A percentile compares a stretch with the other conserved stretches of the same genome.
These are phyloP conservation scores for Penicillium odoratum DNA, from an alignment of 495 filamentous ascomycete species.

Conservation along the genomic window DNA sequence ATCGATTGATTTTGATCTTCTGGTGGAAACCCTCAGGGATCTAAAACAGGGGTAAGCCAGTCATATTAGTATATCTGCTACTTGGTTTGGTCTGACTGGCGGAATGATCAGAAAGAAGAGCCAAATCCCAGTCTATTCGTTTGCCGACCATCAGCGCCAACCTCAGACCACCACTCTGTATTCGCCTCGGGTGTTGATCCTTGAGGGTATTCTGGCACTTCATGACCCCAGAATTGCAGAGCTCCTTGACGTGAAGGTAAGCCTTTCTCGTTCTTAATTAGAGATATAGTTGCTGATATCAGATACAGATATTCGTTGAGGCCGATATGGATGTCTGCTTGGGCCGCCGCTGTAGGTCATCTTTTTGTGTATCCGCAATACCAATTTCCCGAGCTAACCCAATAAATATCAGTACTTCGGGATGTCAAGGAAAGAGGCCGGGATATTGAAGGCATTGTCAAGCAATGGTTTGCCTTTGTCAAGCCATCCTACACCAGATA, in stretches of 20 bases:
- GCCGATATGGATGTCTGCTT: slow-evolving; percentile 94
- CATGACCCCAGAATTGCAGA: slow-evolving; percentile 86
- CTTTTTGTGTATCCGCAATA: background rate
- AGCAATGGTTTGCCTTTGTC: slow-evolving; percentile 95
- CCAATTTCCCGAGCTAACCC: background rate
- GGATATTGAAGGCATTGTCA: slow-evolving; percentile 91
- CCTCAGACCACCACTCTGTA: slow-evolving; percentile 83
- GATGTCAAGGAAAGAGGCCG: slow-evolving; percentile 83
- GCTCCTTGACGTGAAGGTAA: slow-evolving; percentile 85
- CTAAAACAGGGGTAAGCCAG: slow-evolving; percentile 82
- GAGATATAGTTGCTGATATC: slow-evolving; percentile 5
- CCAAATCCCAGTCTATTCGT: slow-evolving; percentile 93
- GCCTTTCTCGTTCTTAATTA: background rate
- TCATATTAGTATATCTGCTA: background rate
- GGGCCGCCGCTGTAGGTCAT: slow-evolving; percentile 76
- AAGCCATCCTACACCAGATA: slow-evolving; percentile 92
- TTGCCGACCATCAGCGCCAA: slow-evolving; percentile 83
- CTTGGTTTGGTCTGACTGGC: slow-evolving; percentile 11
- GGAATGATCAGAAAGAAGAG: slow-evolving; percentile 70
- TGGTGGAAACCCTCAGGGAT: slow-evolving; percentile 78
- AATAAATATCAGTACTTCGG: slow-evolving; percentile 63
- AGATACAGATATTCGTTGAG: slow-evolving; percentile 81
- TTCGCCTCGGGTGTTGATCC: slow-evolving; percentile 90
- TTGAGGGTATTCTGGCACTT: slow-evolving; percentile 94
- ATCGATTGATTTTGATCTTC: slow-evolving; percentile 89